phyloP scores from a whole-genome alignment of 441 rosid species.

The Adansonia madagascariensis region DNA sequence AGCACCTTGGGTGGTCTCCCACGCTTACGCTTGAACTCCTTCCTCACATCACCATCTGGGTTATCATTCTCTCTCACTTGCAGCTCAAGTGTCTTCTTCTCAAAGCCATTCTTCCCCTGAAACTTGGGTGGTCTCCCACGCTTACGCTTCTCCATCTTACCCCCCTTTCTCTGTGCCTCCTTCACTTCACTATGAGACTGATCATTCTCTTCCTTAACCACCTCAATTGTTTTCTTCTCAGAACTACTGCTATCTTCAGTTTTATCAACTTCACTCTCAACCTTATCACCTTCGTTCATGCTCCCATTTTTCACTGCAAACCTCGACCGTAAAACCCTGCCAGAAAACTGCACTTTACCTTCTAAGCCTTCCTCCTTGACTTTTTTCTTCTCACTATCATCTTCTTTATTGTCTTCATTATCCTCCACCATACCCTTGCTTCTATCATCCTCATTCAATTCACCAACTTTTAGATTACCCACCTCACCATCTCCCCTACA shows the following conservation, averaged over 20 bases:
- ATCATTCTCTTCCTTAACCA: neutral
- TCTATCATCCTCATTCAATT: conserved; percentile 29
- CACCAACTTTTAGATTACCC: conserved; percentile 23
- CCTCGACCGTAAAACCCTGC: conserved; percentile 61
- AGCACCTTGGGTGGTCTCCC: conserved; percentile 37
- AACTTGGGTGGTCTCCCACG: conserved; percentile 26
- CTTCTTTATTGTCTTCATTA: conserved; percentile 32
- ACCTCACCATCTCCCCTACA: conserved; percentile 27
- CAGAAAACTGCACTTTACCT: conserved; percentile 33
- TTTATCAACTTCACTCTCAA: conserved; percentile 22
- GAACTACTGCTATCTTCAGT: conserved; percentile 19
- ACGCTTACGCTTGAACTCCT: conserved; percentile 16
- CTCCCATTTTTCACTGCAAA: conserved; percentile 34
- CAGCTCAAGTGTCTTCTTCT: neutral
- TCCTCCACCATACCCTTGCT: conserved; percentile 33
- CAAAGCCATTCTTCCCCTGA: neutral
- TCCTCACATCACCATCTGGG: conserved; percentile 8
- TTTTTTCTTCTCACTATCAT: conserved; percentile 34
- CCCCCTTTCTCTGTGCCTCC: conserved; percentile 5
- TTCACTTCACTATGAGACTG: conserved; percentile 5
- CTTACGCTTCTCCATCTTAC: conserved; percentile 21
- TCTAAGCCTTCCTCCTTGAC: conserved; percentile 27
- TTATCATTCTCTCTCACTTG: conserved; percentile 8
- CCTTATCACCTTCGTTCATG: conserved; percentile 23
- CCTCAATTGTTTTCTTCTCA: conserved; percentile 22